Evolutionary conservation across 1,139 yeast genomes (phyloP).

Genomic region (Pichia sp.): DNA sequence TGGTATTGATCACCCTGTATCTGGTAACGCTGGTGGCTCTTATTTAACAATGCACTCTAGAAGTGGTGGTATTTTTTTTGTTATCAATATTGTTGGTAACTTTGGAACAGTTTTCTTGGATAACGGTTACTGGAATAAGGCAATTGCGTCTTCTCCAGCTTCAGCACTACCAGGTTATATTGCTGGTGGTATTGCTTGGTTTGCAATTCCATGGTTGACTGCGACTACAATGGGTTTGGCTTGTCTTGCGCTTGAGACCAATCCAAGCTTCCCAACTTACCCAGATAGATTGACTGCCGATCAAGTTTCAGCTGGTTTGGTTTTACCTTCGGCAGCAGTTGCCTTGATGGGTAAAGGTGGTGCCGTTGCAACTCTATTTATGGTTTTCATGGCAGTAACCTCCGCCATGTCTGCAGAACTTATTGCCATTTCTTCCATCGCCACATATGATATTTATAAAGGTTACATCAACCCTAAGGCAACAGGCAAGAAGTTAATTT

Average conservation of each 20-base stretch:
- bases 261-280: constrained; percentile 27
- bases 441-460: constrained; percentile 40
- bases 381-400: constrained; percentile 43
- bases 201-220: constrained; percentile 34
- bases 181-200: constrained; percentile 39
- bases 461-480: constrained; percentile 38
- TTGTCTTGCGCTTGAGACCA: constrained; percentile 25
- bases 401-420: constrained; percentile 42
- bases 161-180: constrained; percentile 31
- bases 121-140: constrained; percentile 26
- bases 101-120: constrained; percentile 20
- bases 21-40: constrained; percentile 38
- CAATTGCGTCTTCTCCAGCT: constrained; percentile 33
- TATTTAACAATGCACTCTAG: constrained; percentile 38
- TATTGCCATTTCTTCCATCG: constrained; percentile 39
- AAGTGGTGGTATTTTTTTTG: constrained; percentile 26
- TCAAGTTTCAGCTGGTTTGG: constrained; percentile 32
- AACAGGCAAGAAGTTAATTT: constrained; percentile 32
- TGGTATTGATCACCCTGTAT: constrained; percentile 29
- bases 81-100: constrained; percentile 21
- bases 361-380: constrained; percentile 32
- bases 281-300: constrained; percentile 22
- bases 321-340: constrained; percentile 36
- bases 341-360: constrained; percentile 39
- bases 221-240: constrained; percentile 36